These are phyloP conservation scores for Aristolochia fimbriata DNA, from an alignment of 164 flowering plant species.

Conservation along the genomic window DNA sequence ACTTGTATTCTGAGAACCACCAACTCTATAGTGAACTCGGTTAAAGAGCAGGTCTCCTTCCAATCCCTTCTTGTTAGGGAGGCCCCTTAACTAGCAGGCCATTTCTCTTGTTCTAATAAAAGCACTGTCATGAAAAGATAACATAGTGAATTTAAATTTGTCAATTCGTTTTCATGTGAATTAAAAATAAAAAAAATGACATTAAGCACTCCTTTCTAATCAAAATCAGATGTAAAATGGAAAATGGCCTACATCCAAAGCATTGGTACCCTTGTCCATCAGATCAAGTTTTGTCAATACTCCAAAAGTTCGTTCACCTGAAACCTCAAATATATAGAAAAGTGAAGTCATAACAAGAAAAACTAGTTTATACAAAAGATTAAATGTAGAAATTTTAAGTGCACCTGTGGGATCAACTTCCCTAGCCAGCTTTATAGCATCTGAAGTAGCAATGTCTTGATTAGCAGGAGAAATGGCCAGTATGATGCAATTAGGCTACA, in stretches of 20 bases:
- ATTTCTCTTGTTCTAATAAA: too few relatives aligned
- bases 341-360: neutral
- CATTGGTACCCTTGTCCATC: constrained; percentile 97
- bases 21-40: too few relatives aligned
- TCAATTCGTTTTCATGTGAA: too few relatives aligned
- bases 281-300: constrained; percentile 88
- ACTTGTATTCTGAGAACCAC: too few relatives aligned
- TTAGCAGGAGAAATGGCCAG: constrained; percentile 93
- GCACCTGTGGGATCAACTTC: constrained; percentile 91
- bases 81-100: too few relatives aligned
- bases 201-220: neutral
- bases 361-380: neutral
- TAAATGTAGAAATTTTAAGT: neutral
- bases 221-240: neutral
- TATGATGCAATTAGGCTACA: constrained; percentile 88
- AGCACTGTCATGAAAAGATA: too few relatives aligned
- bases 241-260: constrained; percentile 55
- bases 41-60: too few relatives aligned
- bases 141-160: too few relatives aligned
- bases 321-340: neutral
- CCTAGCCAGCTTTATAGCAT: constrained; percentile 86
- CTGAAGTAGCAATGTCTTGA: constrained; percentile 97
- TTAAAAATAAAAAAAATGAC: too few relatives aligned
- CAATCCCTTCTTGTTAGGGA: too few relatives aligned
- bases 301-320: constrained; percentile 94